Percentiles rank a stretch among this genome's conserved stretches.
These are phyloP conservation scores for Gossypium herbaceum DNA, from an alignment of 345 rosid species.

Conservation along the genomic window DNA sequence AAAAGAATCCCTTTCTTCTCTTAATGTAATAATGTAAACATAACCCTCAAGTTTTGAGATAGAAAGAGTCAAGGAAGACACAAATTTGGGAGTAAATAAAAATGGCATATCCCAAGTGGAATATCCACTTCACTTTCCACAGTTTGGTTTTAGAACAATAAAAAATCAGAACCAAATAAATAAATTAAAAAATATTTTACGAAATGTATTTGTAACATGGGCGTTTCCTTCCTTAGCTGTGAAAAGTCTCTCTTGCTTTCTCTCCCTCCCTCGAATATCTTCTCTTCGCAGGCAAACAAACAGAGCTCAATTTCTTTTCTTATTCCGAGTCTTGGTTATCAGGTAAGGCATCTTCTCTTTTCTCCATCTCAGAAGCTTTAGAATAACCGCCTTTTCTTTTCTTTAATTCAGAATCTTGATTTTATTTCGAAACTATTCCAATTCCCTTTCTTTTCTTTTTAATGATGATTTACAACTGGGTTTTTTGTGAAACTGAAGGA, in stretches of 20 bases:
- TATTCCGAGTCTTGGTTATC: conserved; percentile 16
- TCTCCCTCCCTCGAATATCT: conserved; percentile 1
- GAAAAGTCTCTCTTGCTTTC: conserved; percentile 2
- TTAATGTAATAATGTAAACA: too few relatives aligned
- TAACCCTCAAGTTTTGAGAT: too few relatives aligned
- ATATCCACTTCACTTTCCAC: too few relatives aligned
- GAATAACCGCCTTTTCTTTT: conserved; percentile 3
- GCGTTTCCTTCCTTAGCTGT: conserved; percentile 23
- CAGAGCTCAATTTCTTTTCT: conserved; percentile 19
- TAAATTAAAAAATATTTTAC: not conserved
- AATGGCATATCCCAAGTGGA: too few relatives aligned
- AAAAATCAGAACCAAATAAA: too few relatives aligned
- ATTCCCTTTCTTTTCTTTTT: conserved; percentile 12
- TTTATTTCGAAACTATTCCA: not conserved
- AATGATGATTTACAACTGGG: conserved; percentile 22
- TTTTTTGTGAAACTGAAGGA: conserved; percentile 16
- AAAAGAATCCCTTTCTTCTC: too few relatives aligned
- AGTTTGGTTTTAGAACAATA: too few relatives aligned
- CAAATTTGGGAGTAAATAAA: too few relatives aligned
- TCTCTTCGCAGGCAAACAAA: not conserved
- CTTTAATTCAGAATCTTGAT: conserved; percentile 9
- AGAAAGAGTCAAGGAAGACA: too few relatives aligned
- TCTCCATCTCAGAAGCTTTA: not conserved
- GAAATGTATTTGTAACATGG: conserved; percentile 3
- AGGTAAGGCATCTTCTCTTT: conserved; percentile 26